Conservation (phyloP, 352 stramenopile genomes). For the Pythium aquatile region DNA sequence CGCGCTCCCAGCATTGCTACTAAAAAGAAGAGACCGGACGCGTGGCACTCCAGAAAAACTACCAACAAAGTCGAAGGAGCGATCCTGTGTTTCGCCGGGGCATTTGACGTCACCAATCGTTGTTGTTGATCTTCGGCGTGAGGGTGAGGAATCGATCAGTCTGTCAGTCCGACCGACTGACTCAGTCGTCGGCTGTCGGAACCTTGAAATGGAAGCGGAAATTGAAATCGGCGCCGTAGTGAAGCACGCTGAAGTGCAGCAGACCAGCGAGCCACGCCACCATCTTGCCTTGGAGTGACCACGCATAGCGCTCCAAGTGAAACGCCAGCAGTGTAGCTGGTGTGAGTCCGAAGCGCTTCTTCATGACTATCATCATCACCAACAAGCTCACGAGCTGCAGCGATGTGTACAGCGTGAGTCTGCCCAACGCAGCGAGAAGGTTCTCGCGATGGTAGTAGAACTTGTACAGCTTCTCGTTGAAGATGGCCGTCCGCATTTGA, state of each 20-base stretch:
- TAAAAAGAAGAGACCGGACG: too few species aligned
- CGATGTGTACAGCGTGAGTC: constrained; percentile 9
- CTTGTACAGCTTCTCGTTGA: constrained; percentile 10
- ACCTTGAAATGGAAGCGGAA: background rate
- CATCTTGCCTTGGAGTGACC: constrained; percentile 17
- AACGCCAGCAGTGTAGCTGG: constrained; percentile 3
- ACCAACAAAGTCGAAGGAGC: too few species aligned
- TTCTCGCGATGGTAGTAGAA: constrained; percentile 3
- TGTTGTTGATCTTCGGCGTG: too few species aligned
- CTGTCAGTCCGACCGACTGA: too few species aligned
- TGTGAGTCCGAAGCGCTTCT: constrained; percentile 12
- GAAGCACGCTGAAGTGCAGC: constrained; percentile 5
- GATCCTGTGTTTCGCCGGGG: too few species aligned
- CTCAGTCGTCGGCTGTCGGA: background rate
- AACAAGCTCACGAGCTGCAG: constrained; percentile 16
- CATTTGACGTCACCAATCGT: too few species aligned
- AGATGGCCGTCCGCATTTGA: constrained; percentile 7
- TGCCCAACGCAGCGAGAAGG: background rate
- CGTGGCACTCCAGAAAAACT: too few species aligned
- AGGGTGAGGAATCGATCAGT: too few species aligned
- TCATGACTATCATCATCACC: constrained; percentile 18
- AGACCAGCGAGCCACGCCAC: constrained; percentile 12
- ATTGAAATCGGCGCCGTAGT: constrained; percentile 10
- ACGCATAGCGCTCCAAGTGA: constrained; percentile 15
- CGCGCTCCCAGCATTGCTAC: too few species aligned